Evolutionary conservation across 768 basidiomycete genomes (phyloP).

Genomic region (Chlorophyllum brunneum): DNA sequence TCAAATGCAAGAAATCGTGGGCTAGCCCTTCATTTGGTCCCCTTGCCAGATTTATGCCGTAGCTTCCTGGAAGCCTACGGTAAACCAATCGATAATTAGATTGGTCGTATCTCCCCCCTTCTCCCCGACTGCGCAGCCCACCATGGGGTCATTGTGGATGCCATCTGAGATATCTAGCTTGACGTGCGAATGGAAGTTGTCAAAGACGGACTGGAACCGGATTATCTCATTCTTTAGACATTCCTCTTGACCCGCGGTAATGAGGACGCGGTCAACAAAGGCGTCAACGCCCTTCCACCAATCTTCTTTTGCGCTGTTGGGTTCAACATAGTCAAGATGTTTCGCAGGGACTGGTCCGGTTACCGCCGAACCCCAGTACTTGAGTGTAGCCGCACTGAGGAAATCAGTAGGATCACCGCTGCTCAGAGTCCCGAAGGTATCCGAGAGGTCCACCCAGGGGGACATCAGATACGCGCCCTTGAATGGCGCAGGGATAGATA

Average conservation of each 20-base stretch:
- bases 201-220: conserved; percentile 19
- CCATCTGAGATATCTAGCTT: conserved; percentile 22
- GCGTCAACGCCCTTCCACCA: conserved; percentile 31
- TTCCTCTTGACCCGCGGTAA: conserved; percentile 33
- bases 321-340: conserved; percentile 26
- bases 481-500: conserved; percentile 19
- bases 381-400: conserved; percentile 14
- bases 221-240: conserved; percentile 30
- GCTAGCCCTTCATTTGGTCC: no score
- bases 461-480: conserved; percentile 27
- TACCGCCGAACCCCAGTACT: conserved; percentile 12
- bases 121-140: neutral
- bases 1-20: no score
- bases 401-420: conserved; percentile 22
- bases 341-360: conserved; percentile 20
- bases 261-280: conserved; percentile 29
- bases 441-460: conserved; percentile 27
- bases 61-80: conserved; percentile 6
- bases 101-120: neutral
- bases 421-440: conserved; percentile 21
- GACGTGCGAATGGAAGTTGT: conserved; percentile 17
- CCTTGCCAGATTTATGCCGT: neutral
- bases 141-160: conserved; percentile 12
- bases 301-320: conserved; percentile 24
- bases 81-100: conserved; percentile 4